A percentile compares a stretch with the other conserved stretches of the same genome.
These are phyloP conservation scores for Candida koratica DNA, from an alignment of 805 yeast genomes.

Conservation along the genomic window DNA sequence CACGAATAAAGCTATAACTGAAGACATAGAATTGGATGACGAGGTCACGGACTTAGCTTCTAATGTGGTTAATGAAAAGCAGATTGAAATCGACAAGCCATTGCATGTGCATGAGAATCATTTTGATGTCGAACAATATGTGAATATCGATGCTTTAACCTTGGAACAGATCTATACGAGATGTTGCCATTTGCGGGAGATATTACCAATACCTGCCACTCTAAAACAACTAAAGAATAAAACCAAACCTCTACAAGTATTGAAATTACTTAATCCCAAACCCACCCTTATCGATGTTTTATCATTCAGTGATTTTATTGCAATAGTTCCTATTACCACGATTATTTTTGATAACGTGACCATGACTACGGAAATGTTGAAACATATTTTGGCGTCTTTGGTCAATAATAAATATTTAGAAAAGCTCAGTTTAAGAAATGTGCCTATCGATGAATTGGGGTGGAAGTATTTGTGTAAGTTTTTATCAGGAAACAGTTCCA, in stretches of 20 bases:
- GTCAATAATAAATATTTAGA: slow-evolving; percentile 42
- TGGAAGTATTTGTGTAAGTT: slow-evolving; percentile 52
- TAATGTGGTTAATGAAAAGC: slow-evolving; percentile 3
- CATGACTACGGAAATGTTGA: slow-evolving; percentile 51
- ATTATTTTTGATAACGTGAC: slow-evolving; percentile 56
- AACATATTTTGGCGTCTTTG: slow-evolving; percentile 45
- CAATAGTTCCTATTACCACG: slow-evolving; percentile 53
- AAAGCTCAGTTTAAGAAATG: slow-evolving; percentile 52
- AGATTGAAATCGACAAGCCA: slow-evolving; percentile 65
- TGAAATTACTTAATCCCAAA: slow-evolving; percentile 53
- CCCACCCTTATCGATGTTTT: slow-evolving; percentile 56
- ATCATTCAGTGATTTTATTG: slow-evolving; percentile 54
- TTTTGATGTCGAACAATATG: slow-evolving; percentile 33
- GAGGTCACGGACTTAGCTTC: not conserved
- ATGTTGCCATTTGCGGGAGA: slow-evolving; percentile 90
- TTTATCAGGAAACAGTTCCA: slow-evolving; percentile 36
- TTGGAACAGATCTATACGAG: slow-evolving; percentile 61
- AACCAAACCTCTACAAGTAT: slow-evolving; percentile 48
- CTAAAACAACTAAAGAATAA: slow-evolving; percentile 52
- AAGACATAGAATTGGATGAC: slow-evolving; percentile 19
- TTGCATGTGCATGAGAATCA: slow-evolving; percentile 56
- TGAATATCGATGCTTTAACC: slow-evolving; percentile 24
- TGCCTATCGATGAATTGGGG: slow-evolving; percentile 49
- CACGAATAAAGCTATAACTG: slow-evolving; percentile 4
- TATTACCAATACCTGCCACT: slow-evolving; percentile 87